Percentiles rank a stretch among this genome's conserved stretches.
Evolutionary conservation across 2,329 filamentous ascomycete species (phyloP).

Genomic region (Penicillium aurantiogriseum): DNA sequence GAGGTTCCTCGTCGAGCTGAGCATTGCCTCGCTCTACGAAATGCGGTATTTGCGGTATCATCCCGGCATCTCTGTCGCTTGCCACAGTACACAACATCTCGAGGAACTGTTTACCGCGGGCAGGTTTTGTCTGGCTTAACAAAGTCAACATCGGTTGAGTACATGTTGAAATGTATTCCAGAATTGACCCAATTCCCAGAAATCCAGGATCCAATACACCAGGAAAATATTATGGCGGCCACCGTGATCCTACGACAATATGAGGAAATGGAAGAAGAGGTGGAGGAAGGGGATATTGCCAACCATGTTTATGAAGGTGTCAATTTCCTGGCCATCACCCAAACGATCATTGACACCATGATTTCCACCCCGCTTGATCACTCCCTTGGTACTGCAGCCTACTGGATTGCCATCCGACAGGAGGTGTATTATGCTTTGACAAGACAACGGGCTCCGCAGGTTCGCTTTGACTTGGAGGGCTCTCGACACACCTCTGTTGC

Average conservation of each 20-base stretch:
- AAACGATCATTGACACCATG: conserved; percentile 26
- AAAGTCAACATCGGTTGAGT: conserved; percentile 22
- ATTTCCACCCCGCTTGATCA: conserved; percentile 17
- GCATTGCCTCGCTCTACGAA: conserved; percentile 20
- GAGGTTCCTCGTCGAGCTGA: conserved; percentile 20
- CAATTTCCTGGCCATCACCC: conserved; percentile 25
- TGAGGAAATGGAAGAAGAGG: conserved; percentile 30
- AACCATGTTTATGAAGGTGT: conserved; percentile 14
- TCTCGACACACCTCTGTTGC: conserved; percentile 12
- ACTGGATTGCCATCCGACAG: conserved; percentile 28
- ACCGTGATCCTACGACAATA: conserved; percentile 28
- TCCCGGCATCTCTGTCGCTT: conserved; percentile 22
- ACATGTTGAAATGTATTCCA: conserved; percentile 25
- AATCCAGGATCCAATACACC: conserved; percentile 3
- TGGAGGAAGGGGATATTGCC: conserved; percentile 26
- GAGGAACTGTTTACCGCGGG: conserved; percentile 15
- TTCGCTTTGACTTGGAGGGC: conserved; percentile 13
- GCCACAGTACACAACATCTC: conserved; percentile 20
- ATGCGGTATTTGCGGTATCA: conserved; percentile 27
- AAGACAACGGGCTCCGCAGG: conserved; percentile 14
- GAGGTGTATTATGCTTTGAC: conserved; percentile 27
- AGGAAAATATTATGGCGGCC: conserved; percentile 29
- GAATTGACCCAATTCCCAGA: conserved; percentile 11
- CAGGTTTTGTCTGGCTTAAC: conserved; percentile 15
- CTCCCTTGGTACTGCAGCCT: conserved; percentile 18